These are phyloP conservation scores for Geotrichum candidum DNA, from an alignment of 1,139 yeast genomes.

Conservation along the genomic window DNA sequence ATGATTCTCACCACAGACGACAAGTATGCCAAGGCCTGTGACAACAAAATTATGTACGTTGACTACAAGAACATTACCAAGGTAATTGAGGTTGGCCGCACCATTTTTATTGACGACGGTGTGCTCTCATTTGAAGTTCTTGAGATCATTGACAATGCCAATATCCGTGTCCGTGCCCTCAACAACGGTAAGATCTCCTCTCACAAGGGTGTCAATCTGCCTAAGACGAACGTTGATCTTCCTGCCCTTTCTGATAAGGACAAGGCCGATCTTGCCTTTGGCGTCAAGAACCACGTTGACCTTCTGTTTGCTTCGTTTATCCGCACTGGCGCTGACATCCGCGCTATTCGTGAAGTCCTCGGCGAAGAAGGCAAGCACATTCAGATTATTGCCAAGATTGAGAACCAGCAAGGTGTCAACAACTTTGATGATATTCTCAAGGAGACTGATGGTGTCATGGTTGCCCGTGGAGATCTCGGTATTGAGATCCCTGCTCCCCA, in stretches of 20 bases:
- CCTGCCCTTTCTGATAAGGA: slow-evolving; percentile 98
- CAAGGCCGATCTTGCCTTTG: slow-evolving; percentile 81
- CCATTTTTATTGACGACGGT: slow-evolving; percentile 96
- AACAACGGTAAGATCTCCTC: slow-evolving; percentile 94
- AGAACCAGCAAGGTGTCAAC: slow-evolving; percentile 99
- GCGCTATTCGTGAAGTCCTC: slow-evolving; percentile 83
- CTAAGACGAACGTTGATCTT: slow-evolving; percentile 97
- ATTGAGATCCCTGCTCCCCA: slow-evolving; percentile 99
- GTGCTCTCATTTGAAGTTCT: slow-evolving; percentile 90
- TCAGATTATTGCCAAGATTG: slow-evolving; percentile 95
- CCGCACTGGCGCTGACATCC: slow-evolving; percentile 87
- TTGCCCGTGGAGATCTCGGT: slow-evolving; percentile 99
- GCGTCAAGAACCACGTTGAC: slow-evolving; percentile 95
- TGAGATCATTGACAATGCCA: slow-evolving; percentile 61
- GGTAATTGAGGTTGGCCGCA: slow-evolving; percentile 80
- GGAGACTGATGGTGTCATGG: slow-evolving; percentile 99
- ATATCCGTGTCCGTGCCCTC: slow-evolving; percentile 79
- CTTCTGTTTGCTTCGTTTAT: slow-evolving; percentile 98
- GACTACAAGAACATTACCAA: slow-evolving; percentile 96
- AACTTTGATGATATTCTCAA: slow-evolving; percentile 92
- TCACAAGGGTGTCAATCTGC: slow-evolving; percentile 98
- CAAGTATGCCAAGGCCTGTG: slow-evolving; percentile 60
- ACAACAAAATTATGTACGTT: slow-evolving; percentile 75
- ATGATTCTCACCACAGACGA: slow-evolving; percentile 92
- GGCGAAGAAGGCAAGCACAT: slow-evolving; percentile 96